Evolutionary conservation across 306 rosid genomes (phyloP).

Genomic region (Purshia tridentata): DNA sequence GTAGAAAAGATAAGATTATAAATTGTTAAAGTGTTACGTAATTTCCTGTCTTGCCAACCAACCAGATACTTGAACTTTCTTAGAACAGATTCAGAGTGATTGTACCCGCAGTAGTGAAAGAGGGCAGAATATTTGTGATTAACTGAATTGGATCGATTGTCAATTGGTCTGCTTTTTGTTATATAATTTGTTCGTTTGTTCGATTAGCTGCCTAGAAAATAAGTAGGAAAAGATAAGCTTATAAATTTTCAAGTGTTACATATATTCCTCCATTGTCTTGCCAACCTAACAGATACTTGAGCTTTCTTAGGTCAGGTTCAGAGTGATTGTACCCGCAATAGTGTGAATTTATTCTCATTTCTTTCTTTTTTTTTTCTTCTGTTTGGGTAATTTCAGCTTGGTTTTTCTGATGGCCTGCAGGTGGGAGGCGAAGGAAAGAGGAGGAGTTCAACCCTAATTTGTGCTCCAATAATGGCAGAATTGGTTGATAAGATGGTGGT

Average conservation of each 20-base stretch:
- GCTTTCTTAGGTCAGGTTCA: not conserved
- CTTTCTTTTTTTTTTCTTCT: not conserved
- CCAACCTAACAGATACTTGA: not conserved
- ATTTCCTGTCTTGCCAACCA: too few relatives aligned
- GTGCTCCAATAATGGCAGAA: slow-evolving; percentile 61
- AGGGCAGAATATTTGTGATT: not conserved
- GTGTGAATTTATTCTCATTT: not conserved
- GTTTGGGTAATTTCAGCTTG: slow-evolving; percentile 34
- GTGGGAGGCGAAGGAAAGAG: slow-evolving; percentile 29
- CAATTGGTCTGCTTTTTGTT: not conserved
- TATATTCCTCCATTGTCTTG: not conserved
- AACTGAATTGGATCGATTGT: too few relatives aligned
- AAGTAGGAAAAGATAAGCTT: not conserved
- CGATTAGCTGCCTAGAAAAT: not conserved
- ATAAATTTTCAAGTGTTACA: not conserved
- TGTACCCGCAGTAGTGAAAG: not conserved
- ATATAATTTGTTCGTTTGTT: not conserved
- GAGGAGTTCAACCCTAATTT: slow-evolving; percentile 50
- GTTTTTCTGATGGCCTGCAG: slow-evolving; percentile 27
- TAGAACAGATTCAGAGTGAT: too few relatives aligned
- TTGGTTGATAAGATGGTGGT: slow-evolving; percentile 43
- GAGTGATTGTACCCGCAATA: not conserved
- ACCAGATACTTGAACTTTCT: too few relatives aligned
- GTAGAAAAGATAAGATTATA: not conserved
- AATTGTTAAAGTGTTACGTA: not conserved